phyloP scores from a whole-genome alignment of 225 moss, liverwort and hornwort species.

The Polytrichum formosum region DNA sequence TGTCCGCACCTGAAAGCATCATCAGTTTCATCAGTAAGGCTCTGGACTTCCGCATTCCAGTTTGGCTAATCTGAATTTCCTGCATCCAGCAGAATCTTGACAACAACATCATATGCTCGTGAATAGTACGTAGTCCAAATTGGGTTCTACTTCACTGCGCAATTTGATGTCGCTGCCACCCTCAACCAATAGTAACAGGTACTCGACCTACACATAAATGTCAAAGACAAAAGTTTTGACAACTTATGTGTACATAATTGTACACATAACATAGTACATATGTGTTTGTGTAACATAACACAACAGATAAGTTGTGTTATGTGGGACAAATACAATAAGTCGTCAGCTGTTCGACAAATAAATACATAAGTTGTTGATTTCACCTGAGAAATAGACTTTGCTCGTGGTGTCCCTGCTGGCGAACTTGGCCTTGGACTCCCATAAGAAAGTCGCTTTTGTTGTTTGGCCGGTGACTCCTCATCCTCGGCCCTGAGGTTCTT shows the following conservation, averaged over 20 bases:
- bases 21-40: slow-evolving; percentile 16
- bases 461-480: slow-evolving; percentile 69
- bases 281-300: too few relatives aligned
- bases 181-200: too few relatives aligned
- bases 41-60: too few relatives aligned
- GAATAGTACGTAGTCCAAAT: too few relatives aligned
- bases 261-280: background rate
- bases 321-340: background rate
- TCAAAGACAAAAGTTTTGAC: background rate
- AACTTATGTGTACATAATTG: background rate
- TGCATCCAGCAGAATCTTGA: background rate
- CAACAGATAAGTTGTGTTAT: too few relatives aligned
- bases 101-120: too few relatives aligned
- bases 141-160: too few relatives aligned
- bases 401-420: slow-evolving; percentile 36
- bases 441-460: slow-evolving; percentile 56
- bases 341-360: background rate
- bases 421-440: slow-evolving; percentile 42
- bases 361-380: background rate
- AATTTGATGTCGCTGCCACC: too few relatives aligned
- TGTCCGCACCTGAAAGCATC: slow-evolving; percentile 40
- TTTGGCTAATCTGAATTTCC: background rate
- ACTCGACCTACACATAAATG: too few relatives aligned
- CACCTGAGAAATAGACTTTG: slow-evolving; percentile 51
- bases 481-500: slow-evolving; percentile 53